Evolutionary conservation across 176 grass and related monocot species (phyloP), one percentile per base, ranked within the genome.

Genomic region (Oryza officinalis): DNA sequence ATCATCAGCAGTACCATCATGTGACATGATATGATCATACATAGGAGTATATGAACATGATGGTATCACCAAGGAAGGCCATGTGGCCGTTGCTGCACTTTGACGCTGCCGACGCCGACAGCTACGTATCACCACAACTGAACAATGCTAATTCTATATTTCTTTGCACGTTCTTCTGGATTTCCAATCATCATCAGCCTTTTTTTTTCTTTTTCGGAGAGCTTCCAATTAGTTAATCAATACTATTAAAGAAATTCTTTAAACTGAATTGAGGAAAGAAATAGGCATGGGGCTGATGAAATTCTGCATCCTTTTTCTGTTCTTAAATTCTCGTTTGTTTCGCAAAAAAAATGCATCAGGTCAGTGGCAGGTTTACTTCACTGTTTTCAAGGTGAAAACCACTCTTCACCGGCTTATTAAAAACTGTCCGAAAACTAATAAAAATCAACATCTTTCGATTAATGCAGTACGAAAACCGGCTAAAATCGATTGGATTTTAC

Each of bases 31-130:
- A 43, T 3, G 68, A 69, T 45, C n/a, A 45, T 15, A 27, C 13
- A 40, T 41, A 10, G 9, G 40, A 41, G 40, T 41, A 40, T 41
- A 41, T 23, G 18, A 38, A 13, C 10, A 41, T 54, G 50, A 54
- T 22, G 18, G 18, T 54, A 15, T 54, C 28, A 20, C 49, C 38
- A 46, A 27, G 49, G 64, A 64, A 44, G 68, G 2, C 28, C 71
- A 76, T 76, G 82, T 69, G 82, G 74, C 82, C 71, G 77, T 65
- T 74, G 87, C 64, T 71, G 77, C 49, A 64, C 52, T 45, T 35
- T 23, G 25, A 33, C n/a, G 86, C 65, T 46, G 79, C 79, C 79
- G 85, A 69, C 78, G 45, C 64, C 71, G 65, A 71, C 37, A 71
- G 61, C 15, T 26, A 38, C 72, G 38, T 59, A 22, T 57, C 20